Conservation (phyloP, 2,329 filamentous ascomycete species). For the Fusarium verrucosum region DNA sequence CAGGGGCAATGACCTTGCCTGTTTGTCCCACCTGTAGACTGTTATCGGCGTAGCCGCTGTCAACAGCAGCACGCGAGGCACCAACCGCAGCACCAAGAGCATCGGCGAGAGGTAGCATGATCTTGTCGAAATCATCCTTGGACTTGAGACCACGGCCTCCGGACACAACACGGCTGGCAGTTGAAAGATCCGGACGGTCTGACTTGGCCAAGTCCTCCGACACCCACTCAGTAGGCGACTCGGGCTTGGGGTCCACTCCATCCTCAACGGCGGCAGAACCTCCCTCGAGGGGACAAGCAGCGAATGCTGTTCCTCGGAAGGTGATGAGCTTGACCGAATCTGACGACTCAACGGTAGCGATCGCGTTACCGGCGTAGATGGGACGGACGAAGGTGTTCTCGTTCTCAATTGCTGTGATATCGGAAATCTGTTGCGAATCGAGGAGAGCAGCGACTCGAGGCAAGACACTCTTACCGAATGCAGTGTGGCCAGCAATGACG, state of each 20-base stretch:
- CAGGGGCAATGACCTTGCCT: constrained; percentile 96
- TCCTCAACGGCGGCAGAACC: constrained; percentile 81
- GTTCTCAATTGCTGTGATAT: constrained; percentile 85
- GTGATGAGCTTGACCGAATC: constrained; percentile 90
- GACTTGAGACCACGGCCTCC: constrained; percentile 96
- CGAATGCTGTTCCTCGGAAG: constrained; percentile 91
- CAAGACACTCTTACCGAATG: constrained; percentile 95
- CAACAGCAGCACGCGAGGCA: constrained; percentile 92
- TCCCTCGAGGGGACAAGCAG: constrained; percentile 74
- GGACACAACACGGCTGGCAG: constrained; percentile 89
- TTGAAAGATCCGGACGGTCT: constrained; percentile 90
- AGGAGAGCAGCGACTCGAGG: constrained; percentile 91
- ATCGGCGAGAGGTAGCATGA: constrained; percentile 94
- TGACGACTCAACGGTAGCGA: constrained; percentile 91
- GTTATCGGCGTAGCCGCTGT: constrained; percentile 98
- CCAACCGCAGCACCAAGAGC: constrained; percentile 94
- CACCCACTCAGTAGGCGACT: constrained; percentile 83
- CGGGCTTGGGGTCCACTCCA: constrained; percentile 82
- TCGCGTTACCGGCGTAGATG: constrained; percentile 97
- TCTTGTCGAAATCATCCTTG: constrained; percentile 93
- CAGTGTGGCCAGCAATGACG: constrained; percentile 87
- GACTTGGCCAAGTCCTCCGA: constrained; percentile 93
- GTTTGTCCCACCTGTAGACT: constrained; percentile 98
- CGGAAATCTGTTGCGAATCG: constrained; percentile 92
- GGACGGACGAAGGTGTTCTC: constrained; percentile 96